Percentiles rank a stretch among this genome's conserved stretches.
These are phyloP conservation scores for Aurantiochytrium sp. DNA, from an alignment of 108 stramenopile species.

Conservation along the genomic window DNA sequence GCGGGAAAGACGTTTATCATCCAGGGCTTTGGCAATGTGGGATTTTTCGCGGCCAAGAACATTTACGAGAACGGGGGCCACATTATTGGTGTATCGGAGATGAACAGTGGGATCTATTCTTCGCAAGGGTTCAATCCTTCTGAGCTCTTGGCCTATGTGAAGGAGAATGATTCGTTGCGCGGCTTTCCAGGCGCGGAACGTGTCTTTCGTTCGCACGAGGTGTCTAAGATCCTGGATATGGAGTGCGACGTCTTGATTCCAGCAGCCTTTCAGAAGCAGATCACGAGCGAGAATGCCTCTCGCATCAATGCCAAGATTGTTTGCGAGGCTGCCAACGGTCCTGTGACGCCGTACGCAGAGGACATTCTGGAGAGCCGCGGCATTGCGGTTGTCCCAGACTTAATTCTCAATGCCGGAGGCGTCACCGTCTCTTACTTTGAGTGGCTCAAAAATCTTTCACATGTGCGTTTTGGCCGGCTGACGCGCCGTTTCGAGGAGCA, in stretches of 20 bases:
- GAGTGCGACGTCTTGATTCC: constrained; percentile 29
- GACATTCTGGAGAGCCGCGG: constrained; percentile 10
- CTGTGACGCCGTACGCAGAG: constrained; percentile 25
- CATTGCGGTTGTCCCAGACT: constrained; percentile 2
- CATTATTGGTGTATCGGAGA: constrained; percentile 17
- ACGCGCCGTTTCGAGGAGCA: constrained; percentile 26
- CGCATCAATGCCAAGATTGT: constrained; percentile 22
- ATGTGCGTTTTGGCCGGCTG: constrained; percentile 29
- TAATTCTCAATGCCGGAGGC: constrained; percentile 26
- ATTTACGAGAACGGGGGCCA: constrained; percentile 4
- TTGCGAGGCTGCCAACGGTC: constrained; percentile 26
- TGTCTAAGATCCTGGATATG: neutral
- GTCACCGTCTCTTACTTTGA: constrained; percentile 31
- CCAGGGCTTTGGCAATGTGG: constrained; percentile 30
- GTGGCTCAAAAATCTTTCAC: constrained; percentile 27
- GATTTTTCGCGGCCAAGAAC: constrained; percentile 27
- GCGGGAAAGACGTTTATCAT: neutral
- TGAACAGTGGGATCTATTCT: constrained; percentile 24
- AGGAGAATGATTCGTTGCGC: neutral
- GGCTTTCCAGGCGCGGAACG: neutral
- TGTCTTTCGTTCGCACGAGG: neutral
- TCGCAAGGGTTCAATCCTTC: neutral
- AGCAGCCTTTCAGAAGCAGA: constrained; percentile 21
- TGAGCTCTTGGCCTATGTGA: constrained; percentile 3
- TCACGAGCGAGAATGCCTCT: constrained; percentile 13